phyloP scores from a whole-genome alignment of 2,329 filamentous ascomycete species.

The Trematosphaeria pertusa region DNA sequence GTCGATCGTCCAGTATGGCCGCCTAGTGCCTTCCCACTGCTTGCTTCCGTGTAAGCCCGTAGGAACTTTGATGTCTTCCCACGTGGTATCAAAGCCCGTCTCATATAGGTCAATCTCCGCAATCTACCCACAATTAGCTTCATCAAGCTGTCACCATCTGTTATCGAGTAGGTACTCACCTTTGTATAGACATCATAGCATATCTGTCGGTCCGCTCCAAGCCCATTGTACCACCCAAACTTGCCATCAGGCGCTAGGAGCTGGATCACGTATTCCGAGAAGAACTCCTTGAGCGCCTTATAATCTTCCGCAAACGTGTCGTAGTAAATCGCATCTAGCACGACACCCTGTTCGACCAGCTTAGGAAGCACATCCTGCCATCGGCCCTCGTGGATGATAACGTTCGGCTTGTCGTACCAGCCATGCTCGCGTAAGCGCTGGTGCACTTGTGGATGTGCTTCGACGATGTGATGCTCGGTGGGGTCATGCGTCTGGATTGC shows the following conservation, averaged over 20 bases:
- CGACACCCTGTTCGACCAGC: constrained; percentile 70
- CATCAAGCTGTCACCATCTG: not conserved
- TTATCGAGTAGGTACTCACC: constrained; percentile 22
- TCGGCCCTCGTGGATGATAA: constrained; percentile 70
- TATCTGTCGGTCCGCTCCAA: constrained; percentile 48
- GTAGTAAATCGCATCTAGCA: constrained; percentile 73
- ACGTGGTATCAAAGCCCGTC: constrained; percentile 44
- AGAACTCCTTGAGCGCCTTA: constrained; percentile 46
- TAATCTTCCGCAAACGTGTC: constrained; percentile 50
- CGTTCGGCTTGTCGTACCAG: constrained; percentile 68
- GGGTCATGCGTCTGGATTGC: constrained; percentile 75
- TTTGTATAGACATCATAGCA: constrained; percentile 50
- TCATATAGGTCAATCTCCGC: constrained; percentile 47
- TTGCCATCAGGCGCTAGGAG: constrained; percentile 41
- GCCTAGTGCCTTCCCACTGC: constrained; percentile 43
- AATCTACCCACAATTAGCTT: constrained; percentile 27
- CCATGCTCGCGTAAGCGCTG: constrained; percentile 70
- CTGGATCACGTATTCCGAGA: constrained; percentile 45
- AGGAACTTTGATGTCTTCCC: constrained; percentile 46
- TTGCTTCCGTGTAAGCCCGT: constrained; percentile 41
- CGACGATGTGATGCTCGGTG: constrained; percentile 79
- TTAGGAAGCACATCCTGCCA: constrained; percentile 83
- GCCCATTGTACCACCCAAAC: constrained; percentile 49
- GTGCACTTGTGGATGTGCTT: constrained; percentile 81
- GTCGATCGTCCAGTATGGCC: constrained; percentile 48